These are phyloP conservation scores for Arthrobotrys iridis DNA, from an alignment of 2,329 filamentous ascomycete genomes.

Conservation along the genomic window DNA sequence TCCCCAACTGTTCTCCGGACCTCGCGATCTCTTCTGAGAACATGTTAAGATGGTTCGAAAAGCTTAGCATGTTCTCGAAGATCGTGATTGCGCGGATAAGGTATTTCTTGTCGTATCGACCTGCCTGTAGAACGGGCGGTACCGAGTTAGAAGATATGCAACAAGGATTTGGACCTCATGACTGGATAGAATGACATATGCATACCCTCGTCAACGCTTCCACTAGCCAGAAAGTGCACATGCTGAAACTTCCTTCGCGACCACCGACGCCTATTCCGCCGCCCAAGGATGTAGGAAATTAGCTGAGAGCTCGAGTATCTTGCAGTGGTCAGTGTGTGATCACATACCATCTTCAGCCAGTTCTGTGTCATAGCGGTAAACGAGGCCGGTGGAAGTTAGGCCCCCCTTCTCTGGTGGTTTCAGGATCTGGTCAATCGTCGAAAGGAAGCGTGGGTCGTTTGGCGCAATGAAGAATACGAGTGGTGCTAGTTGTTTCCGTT, in stretches of 20 bases:
- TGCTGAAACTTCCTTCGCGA: slow-evolving; percentile 78
- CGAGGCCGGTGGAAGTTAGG: slow-evolving; percentile 77
- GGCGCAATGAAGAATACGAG: slow-evolving; percentile 82
- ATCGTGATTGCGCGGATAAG: slow-evolving; percentile 71
- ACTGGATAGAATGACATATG: slow-evolving; percentile 56
- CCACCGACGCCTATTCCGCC: slow-evolving; percentile 72
- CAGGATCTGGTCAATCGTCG: slow-evolving; percentile 77
- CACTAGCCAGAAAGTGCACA: slow-evolving; percentile 86
- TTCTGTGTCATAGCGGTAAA: slow-evolving; percentile 78
- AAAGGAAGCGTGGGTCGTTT: slow-evolving; percentile 78
- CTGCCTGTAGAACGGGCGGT: slow-evolving; percentile 23
- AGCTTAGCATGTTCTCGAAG: slow-evolving; percentile 80
- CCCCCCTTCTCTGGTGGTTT: slow-evolving; percentile 78
- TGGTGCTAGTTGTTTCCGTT: slow-evolving; percentile 72
- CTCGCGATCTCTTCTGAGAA: slow-evolving; percentile 81
- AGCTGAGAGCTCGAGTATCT: slow-evolving; percentile 43
- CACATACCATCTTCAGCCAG: slow-evolving; percentile 73
- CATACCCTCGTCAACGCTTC: slow-evolving; percentile 78
- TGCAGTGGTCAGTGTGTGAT: neutral
- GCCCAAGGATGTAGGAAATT: slow-evolving; percentile 41
- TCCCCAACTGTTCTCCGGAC: slow-evolving; percentile 79
- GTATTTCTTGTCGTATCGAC: slow-evolving; percentile 71
- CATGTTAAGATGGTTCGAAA: slow-evolving; percentile 80
- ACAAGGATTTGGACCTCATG: slow-evolving; percentile 1
- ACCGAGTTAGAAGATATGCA: neutral